Evolutionary conservation across 495 filamentous ascomycete species (phyloP).

Genomic region (Trypethelium eluteriae): DNA sequence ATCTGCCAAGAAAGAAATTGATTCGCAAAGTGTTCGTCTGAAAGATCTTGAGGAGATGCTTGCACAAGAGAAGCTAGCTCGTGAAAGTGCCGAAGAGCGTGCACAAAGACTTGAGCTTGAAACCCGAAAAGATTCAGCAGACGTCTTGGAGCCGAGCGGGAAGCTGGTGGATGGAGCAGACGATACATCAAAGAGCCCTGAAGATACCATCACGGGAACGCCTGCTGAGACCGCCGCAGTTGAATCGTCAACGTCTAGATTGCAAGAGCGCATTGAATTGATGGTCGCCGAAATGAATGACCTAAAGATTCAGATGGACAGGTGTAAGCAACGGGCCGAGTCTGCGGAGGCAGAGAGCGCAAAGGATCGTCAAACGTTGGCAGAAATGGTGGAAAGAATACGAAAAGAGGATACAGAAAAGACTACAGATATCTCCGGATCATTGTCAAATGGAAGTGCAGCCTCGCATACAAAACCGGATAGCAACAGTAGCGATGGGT

Average conservation of each 20-base stretch:
- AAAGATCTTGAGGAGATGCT: constrained; percentile 75
- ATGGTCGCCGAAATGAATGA: constrained; percentile 79
- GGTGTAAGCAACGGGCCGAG: constrained; percentile 68
- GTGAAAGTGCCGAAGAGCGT: constrained; percentile 74
- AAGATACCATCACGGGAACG: constrained; percentile 18
- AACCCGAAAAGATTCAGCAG: constrained; percentile 26
- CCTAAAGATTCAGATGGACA: constrained; percentile 70
- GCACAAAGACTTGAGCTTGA: constrained; percentile 60
- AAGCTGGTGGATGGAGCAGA: background rate
- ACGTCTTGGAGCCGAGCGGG: constrained; percentile 24
- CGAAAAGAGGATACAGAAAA: constrained; percentile 55
- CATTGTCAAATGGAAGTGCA: constrained; percentile 19
- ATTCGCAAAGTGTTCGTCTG: constrained; percentile 66
- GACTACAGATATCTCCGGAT: constrained; percentile 20
- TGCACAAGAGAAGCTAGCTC: constrained; percentile 67
- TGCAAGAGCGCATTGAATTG: constrained; percentile 68
- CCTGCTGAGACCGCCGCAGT: constrained; percentile 39
- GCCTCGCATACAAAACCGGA: constrained; percentile 11
- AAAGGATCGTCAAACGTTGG: constrained; percentile 60
- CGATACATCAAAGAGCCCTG: background rate
- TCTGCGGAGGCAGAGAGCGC: constrained; percentile 67
- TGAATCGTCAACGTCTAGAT: constrained; percentile 32
- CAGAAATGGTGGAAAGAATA: constrained; percentile 82
- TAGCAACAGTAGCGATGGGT: background rate
- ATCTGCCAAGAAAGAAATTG: constrained; percentile 71